Conservation (phyloP, 352 stramenopile genomes). For the Sclerospora graminicola region DNA sequence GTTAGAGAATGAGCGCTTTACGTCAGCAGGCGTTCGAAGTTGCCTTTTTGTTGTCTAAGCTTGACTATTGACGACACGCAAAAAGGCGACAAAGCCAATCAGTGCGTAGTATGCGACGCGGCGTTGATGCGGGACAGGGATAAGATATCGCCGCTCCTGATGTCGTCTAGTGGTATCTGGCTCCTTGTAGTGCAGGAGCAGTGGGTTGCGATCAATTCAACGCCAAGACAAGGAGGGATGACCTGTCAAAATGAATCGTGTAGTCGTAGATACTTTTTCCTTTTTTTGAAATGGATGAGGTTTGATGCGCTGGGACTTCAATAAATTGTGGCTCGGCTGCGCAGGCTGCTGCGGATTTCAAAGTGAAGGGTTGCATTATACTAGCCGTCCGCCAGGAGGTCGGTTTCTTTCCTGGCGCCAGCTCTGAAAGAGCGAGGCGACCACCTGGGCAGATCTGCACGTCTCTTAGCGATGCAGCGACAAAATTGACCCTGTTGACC, state of each 20-base stretch:
- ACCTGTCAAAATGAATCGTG: constrained; percentile 7
- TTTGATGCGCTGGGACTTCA: constrained; percentile 72
- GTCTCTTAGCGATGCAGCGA: constrained; percentile 25
- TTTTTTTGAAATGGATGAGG: constrained; percentile 34
- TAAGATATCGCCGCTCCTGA: constrained; percentile 13
- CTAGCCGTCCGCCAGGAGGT: constrained; percentile 71
- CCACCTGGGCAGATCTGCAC: constrained; percentile 27
- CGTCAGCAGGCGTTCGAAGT: constrained; percentile 2
- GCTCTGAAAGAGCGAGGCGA: constrained; percentile 23
- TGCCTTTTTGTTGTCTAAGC: constrained; percentile 12
- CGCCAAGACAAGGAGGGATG: constrained; percentile 10
- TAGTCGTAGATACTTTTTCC: constrained; percentile 21
- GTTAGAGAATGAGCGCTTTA: constrained; percentile 15
- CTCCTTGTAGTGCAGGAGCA: not conserved
- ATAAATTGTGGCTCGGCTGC: not conserved
- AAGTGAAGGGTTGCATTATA: constrained; percentile 74
- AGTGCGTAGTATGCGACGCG: constrained; percentile 20
- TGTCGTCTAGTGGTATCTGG: constrained; percentile 10
- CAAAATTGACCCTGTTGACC: constrained; percentile 14
- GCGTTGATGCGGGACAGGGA: constrained; percentile 20
- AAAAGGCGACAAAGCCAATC: constrained; percentile 12
- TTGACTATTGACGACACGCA: constrained; percentile 20
- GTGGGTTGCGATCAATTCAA: constrained; percentile 5
- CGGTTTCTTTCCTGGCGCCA: constrained; percentile 20
- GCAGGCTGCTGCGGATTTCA: constrained; percentile 11